Conservation (phyloP, 2,329 filamentous ascomycete species). For the Cercospora sp. region DNA sequence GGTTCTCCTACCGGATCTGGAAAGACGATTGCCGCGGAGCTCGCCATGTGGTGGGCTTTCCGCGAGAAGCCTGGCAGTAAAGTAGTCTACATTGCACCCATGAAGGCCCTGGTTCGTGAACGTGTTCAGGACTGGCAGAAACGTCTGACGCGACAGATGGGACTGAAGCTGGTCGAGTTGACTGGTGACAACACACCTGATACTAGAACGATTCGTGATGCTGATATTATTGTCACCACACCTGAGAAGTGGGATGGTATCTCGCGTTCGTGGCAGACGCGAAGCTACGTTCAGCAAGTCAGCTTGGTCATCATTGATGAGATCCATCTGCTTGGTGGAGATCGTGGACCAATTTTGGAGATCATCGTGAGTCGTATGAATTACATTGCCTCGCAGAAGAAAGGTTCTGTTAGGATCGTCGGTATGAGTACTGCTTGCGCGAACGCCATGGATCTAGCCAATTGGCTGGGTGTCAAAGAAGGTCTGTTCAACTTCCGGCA, state of each 20-base stretch:
- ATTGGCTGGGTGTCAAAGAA: conserved; percentile 96
- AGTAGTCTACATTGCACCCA: conserved; percentile 97
- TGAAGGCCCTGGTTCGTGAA: conserved; percentile 97
- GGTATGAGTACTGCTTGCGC: conserved; percentile 99
- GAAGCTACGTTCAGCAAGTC: conserved; percentile 92
- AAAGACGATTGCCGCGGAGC: conserved; percentile 92
- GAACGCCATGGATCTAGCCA: conserved; percentile 88
- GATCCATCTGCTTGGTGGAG: conserved; percentile 94
- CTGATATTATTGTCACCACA: conserved; percentile 96
- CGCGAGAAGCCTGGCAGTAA: conserved; percentile 91
- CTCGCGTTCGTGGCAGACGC: conserved; percentile 95
- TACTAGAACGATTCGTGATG: conserved; percentile 89
- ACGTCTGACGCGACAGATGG: conserved; percentile 77
- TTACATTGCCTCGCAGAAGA: conserved; percentile 93
- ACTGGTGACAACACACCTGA: conserved; percentile 98
- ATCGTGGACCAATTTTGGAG: conserved; percentile 94
- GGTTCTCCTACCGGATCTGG: conserved; percentile 96
- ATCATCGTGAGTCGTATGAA: conserved; percentile 96
- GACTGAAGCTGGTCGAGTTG: conserved; percentile 87
- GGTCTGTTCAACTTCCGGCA: conserved; percentile 95
- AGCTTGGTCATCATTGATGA: conserved; percentile 97
- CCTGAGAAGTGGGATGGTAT: conserved; percentile 99
- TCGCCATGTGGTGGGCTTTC: conserved; percentile 99
- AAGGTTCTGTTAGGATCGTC: conserved; percentile 81
- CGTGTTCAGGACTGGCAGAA: conserved; percentile 92